Conservation (phyloP, 2,329 filamentous ascomycete genomes). For the Epichloe hybrida region DNA sequence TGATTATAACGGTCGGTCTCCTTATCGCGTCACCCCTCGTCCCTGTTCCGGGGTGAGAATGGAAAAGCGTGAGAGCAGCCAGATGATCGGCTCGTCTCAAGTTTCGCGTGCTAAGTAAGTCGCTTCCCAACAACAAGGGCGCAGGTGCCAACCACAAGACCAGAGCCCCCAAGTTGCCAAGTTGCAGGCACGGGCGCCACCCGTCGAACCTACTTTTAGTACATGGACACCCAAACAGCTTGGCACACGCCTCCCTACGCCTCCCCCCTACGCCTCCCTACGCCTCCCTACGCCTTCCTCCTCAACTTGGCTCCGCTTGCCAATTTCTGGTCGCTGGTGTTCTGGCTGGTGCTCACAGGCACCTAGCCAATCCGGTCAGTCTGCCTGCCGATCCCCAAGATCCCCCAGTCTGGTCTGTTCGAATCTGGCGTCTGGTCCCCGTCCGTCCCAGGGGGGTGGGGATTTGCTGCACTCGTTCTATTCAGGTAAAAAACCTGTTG, state of each 20-base stretch:
- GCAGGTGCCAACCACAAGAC: too few relatives aligned
- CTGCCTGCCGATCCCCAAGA: background rate
- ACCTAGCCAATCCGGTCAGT: too few relatives aligned
- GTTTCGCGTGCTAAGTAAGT: too few relatives aligned
- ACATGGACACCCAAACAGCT: too few relatives aligned
- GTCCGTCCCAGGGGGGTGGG: background rate
- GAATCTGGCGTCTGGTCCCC: background rate
- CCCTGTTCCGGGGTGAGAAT: too few relatives aligned
- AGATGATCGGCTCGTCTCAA: background rate
- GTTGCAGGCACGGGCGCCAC: background rate
- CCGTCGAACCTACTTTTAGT: background rate
- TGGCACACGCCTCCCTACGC: background rate
- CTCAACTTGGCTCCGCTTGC: background rate
- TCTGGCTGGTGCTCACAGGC: background rate
- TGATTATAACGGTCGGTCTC: background rate
- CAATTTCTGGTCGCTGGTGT: constrained; percentile 1
- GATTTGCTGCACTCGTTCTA: too few relatives aligned
- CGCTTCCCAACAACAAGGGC: too few relatives aligned
- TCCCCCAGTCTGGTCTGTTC: background rate
- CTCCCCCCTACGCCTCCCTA: background rate
- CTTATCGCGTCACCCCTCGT: background rate
- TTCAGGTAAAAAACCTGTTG: background rate
- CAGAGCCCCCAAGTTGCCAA: background rate
- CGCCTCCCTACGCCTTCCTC: background rate
- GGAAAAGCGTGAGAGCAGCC: background rate